Base-by-base conservation (phyloP, 1,284 basidiomycete species). In the Inonotus hispidus region DNA sequence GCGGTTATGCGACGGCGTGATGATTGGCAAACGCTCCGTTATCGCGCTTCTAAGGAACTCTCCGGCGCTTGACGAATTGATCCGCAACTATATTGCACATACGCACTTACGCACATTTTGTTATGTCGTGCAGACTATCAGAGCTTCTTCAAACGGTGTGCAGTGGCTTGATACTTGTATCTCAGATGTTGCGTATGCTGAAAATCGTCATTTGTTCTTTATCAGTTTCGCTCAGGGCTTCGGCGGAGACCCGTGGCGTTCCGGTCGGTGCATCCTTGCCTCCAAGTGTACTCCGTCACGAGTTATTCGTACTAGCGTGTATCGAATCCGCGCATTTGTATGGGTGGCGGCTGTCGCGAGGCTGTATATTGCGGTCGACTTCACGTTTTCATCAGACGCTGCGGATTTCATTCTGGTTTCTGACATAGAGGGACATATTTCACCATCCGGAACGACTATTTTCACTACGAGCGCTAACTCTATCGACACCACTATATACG, bases 261-360 rank as follows among this genome's bases (percentile, higher is more conserved):
- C 50, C 50, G 50, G 50, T 52, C 50, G 50, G 50, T 16, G 29
- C 29, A 35, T 52, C 50, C 50, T 52, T 8, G 50, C 16, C 50
- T 52, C 50, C 50, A 52, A 52, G 5, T 14, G 50, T 52, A 16
- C 41, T 27, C 50, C 50, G 50, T 25, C 50, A 35, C 19, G 27
- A 16, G 50, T 1, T 19, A 35, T 27, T n/a, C 50, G 25, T 27
- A n/a, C 27, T 35, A 52, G 32, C 21, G 19, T n/a, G 19, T 35
- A 27, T 52, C 35, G 50, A 16, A 27, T 52, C 35, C 50, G 32
- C 32, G 32, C 32, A 49, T 52, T 52, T 52, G 27, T 16, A 52
- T 52, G 25, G 11, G 50, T 52, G 29, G 50, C 50, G 50, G 21
- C 50, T 7, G 50, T 27, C 50, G 50, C 50, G n/a, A 14, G 14